These are phyloP conservation scores for Pueraria montana DNA, from an alignment of 306 rosid genomes.

Conservation along the genomic window DNA sequence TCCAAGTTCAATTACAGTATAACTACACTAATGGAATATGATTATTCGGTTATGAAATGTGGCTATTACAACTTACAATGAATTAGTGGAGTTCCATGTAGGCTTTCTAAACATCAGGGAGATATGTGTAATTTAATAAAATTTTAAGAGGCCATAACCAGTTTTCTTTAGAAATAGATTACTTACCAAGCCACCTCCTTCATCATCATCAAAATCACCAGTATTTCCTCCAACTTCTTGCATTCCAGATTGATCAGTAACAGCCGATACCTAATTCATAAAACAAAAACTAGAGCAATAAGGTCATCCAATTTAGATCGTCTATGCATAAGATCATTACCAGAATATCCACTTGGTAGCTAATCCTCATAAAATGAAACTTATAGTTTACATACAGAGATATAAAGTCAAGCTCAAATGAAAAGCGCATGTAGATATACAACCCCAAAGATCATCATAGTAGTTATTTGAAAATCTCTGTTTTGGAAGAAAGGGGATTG, in stretches of 20 bases:
- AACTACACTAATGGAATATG: conserved; percentile 2
- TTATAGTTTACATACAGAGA: background rate
- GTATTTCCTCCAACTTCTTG: conserved; percentile 84
- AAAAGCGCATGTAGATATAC: conserved; percentile 1
- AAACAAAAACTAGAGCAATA: conserved; percentile 5
- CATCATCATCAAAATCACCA: conserved; percentile 96
- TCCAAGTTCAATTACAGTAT: conserved; percentile 14
- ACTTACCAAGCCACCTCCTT: conserved; percentile 90
- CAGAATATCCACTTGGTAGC: conserved; percentile 35
- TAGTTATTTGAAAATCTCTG: conserved; percentile 4
- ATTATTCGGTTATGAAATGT: conserved; percentile 29
- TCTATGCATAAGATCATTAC: conserved; percentile 11
- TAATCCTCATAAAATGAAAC: conserved; percentile 1
- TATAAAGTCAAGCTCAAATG: conserved; percentile 38
- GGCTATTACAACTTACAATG: conserved; percentile 14
- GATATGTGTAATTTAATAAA: conserved; percentile 3
- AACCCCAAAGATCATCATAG: background rate
- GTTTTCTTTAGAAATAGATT: conserved; percentile 35
- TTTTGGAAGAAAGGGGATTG: background rate
- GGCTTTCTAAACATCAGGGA: background rate
- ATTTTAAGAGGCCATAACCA: background rate
- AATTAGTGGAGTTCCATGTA: conserved; percentile 9
- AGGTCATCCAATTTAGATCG: conserved; percentile 39
- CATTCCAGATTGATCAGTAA: conserved; percentile 85
- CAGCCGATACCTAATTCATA: conserved; percentile 80